Percentiles rank a stretch among this genome's conserved stretches.
Conservation (phyloP, 2,329 filamentous ascomycete genomes). For the Penicillium sp. region DNA sequence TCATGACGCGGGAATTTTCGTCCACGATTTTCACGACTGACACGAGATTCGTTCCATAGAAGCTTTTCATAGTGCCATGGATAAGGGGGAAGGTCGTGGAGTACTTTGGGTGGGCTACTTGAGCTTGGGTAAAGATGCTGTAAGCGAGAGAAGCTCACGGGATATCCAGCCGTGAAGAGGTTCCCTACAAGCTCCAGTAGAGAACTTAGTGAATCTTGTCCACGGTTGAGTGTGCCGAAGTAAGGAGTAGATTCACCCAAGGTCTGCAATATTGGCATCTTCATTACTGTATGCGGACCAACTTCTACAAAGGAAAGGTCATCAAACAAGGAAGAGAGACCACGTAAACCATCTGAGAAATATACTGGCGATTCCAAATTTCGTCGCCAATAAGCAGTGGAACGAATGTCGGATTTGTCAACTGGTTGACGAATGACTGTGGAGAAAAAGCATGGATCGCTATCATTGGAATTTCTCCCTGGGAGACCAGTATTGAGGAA, state of each 20-base stretch:
- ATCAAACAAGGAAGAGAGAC: rapidly evolving
- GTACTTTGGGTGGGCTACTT: not conserved
- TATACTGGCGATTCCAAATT: not conserved
- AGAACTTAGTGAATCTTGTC: not conserved
- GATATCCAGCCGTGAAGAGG: not conserved
- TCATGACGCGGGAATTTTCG: not conserved
- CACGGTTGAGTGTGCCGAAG: not conserved
- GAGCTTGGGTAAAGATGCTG: too few relatives aligned
- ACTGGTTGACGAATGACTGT: not conserved
- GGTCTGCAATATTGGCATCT: not conserved
- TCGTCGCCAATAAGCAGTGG: not conserved
- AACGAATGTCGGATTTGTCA: rapidly evolving
- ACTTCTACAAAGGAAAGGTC: not conserved
- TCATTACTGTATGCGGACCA: not conserved
- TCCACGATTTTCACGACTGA: not conserved
- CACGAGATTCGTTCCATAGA: not conserved
- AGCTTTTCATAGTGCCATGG: not conserved
- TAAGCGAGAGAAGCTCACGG: not conserved
- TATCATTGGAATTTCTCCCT: too few relatives aligned
- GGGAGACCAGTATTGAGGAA: too few relatives aligned
- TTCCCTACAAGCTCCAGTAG: not conserved
- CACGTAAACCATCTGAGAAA: not conserved
- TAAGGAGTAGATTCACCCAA: not conserved
- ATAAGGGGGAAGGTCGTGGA: not conserved
- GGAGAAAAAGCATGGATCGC: too few relatives aligned